Percentiles rank a stretch among this genome's conserved stretches.
These are phyloP conservation scores for Paralagenidium karlingii DNA, from an alignment of 352 stramenopile species.

Conservation along the genomic window DNA sequence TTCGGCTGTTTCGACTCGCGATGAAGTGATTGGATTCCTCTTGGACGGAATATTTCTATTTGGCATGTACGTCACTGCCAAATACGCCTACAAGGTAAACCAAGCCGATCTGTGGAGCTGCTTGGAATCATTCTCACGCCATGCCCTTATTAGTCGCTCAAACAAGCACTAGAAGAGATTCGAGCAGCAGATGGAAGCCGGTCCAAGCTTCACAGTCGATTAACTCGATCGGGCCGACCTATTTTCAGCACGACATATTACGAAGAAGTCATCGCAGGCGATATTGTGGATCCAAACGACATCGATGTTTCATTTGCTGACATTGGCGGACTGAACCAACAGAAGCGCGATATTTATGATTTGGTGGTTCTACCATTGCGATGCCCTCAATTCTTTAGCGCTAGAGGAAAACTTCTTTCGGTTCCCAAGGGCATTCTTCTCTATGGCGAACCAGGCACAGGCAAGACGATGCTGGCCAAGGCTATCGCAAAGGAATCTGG, in stretches of 20 bases:
- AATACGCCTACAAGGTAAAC: constrained; percentile 71
- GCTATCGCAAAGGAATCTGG: constrained; percentile 92
- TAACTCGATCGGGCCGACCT: constrained; percentile 43
- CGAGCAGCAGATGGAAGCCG: constrained; percentile 38
- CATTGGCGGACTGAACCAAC: constrained; percentile 92
- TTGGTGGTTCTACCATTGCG: constrained; percentile 90
- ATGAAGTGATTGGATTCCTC: constrained; percentile 60
- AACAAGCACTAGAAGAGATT: constrained; percentile 79
- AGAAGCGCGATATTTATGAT: constrained; percentile 95
- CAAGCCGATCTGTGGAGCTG: not conserved
- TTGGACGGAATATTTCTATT: constrained; percentile 75
- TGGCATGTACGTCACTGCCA: constrained; percentile 66
- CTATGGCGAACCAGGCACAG: constrained; percentile 70
- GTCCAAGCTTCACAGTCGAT: constrained; percentile 58
- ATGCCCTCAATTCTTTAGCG: constrained; percentile 86
- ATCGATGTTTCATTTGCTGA: constrained; percentile 89
- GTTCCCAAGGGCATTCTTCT: constrained; percentile 81
- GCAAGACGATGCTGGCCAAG: constrained; percentile 90
- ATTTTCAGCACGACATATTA: constrained; percentile 78
- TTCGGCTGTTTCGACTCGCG: constrained; percentile 11
- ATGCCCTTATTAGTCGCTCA: constrained; percentile 25
- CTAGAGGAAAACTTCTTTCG: constrained; percentile 71
- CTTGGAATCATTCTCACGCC: not conserved
- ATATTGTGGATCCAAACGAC: constrained; percentile 90
- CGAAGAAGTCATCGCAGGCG: constrained; percentile 86